phyloP scores from a whole-genome alignment of 1,284 basidiomycete species.

The Cryptococcus neoformans region DNA sequence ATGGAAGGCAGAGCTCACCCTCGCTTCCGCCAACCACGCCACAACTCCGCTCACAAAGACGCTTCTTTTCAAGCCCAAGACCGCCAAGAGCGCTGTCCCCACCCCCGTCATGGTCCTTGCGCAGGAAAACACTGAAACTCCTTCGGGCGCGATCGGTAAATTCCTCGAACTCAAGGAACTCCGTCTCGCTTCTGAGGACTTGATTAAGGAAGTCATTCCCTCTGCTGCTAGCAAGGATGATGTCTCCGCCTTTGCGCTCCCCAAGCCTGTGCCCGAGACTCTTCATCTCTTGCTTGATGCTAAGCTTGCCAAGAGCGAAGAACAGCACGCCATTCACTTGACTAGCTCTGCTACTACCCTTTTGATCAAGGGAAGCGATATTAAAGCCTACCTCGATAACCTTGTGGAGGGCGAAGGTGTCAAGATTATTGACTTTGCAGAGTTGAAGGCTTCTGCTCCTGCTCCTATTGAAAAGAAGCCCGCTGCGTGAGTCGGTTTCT shows the following conservation, averaged over 20 bases:
- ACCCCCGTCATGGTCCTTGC: slow-evolving; percentile 85
- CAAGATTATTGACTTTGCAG: slow-evolving; percentile 64
- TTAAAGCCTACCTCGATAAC: slow-evolving; percentile 66
- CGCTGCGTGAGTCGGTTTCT: slow-evolving; percentile 8
- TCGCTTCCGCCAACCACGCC: background rate
- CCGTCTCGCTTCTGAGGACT: slow-evolving; percentile 80
- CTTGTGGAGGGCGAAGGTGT: slow-evolving; percentile 49
- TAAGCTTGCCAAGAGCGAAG: slow-evolving; percentile 60
- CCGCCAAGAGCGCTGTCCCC: slow-evolving; percentile 78
- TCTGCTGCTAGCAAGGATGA: slow-evolving; percentile 71
- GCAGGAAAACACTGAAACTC: slow-evolving; percentile 74
- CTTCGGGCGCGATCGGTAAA: slow-evolving; percentile 69
- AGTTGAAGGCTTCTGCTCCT: slow-evolving; percentile 54
- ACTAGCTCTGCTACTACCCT: slow-evolving; percentile 66
- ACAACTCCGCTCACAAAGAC: slow-evolving; percentile 15
- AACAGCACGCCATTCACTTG: slow-evolving; percentile 70
- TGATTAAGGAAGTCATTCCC: slow-evolving; percentile 77
- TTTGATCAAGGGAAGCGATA: slow-evolving; percentile 72
- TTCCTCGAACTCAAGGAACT: slow-evolving; percentile 86
- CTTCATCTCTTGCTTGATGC: slow-evolving; percentile 74
- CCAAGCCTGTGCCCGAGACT: slow-evolving; percentile 66
- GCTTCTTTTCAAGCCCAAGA: slow-evolving; percentile 55
- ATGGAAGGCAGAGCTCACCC: slow-evolving; percentile 47
- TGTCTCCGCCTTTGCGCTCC: slow-evolving; percentile 75
- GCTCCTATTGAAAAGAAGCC: slow-evolving; percentile 19